Evolutionary conservation across 169 alveolate genomes (phyloP).

Genomic region (Cryptosporidium felis): DNA sequence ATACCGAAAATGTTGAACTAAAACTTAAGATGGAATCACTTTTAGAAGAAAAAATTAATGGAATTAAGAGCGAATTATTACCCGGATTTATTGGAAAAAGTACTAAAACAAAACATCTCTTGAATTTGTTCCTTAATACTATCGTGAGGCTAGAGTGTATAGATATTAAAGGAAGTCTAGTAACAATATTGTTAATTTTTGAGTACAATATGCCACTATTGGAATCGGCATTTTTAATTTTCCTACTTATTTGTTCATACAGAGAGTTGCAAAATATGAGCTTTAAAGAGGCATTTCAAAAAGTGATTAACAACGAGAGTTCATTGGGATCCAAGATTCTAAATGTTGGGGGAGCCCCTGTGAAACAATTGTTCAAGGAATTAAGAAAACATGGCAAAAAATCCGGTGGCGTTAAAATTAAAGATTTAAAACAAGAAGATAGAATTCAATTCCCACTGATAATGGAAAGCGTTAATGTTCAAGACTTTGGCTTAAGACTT

Average conservation of each 20-base stretch:
- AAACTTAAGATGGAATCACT: too few relatives aligned
- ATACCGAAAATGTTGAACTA: too few relatives aligned
- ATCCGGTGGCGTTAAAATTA: background rate
- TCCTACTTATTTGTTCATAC: background rate
- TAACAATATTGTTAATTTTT: background rate
- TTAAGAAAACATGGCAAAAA: background rate
- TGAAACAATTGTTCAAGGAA: background rate
- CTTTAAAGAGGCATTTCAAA: background rate
- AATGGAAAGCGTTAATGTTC: background rate
- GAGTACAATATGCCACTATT: background rate
- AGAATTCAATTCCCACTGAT: too few relatives aligned
- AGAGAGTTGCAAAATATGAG: background rate
- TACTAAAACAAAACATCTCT: too few relatives aligned
- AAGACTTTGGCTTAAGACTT: background rate
- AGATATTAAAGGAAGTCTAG: background rate
- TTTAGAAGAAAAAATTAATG: too few relatives aligned
- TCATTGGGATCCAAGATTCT: background rate
- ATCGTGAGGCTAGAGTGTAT: background rate
- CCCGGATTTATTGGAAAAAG: too few relatives aligned
- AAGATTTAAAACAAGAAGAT: too few relatives aligned
- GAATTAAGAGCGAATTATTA: too few relatives aligned
- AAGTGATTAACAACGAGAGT: background rate
- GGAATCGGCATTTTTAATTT: background rate
- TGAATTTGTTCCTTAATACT: too few relatives aligned
- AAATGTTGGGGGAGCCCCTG: background rate